A percentile compares a stretch with the other conserved stretches of the same genome.
Evolutionary conservation across 805 yeast species (phyloP).

Genomic region (Cyberlindnera petersonii): DNA sequence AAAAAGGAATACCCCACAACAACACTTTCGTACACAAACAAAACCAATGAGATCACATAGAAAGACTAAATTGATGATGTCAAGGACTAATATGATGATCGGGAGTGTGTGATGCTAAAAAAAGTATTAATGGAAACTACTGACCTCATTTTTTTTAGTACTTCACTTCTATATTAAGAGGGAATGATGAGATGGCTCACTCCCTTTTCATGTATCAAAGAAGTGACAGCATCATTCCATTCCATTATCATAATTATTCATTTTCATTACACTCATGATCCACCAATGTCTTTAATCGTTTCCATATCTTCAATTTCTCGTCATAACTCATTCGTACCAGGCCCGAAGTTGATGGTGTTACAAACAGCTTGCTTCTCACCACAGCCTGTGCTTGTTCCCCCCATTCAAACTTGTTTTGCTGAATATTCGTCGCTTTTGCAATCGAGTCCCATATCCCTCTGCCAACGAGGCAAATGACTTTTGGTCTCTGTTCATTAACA

Average conservation of each 20-base stretch:
- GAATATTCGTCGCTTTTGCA: conserved; percentile 32
- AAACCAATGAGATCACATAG: no score
- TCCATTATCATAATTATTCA: background rate
- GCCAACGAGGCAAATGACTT: conserved; percentile 57
- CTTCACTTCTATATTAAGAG: no score
- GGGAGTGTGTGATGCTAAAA: no score
- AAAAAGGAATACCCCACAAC: no score
- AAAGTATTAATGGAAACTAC: no score
- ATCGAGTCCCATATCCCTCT: conserved; percentile 72
- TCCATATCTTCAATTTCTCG: conserved; percentile 49
- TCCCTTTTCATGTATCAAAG: no score
- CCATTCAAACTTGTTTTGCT: conserved; percentile 43
- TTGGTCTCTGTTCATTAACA: conserved; percentile 37
- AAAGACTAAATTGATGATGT: no score
- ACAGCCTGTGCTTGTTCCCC: conserved; percentile 37
- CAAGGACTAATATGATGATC: no score
- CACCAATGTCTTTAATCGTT: conserved; percentile 27
- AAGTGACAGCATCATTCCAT: no score
- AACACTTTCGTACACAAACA: no score
- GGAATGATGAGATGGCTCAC: no score
- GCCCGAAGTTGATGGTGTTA: conserved; percentile 73
- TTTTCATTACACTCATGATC: conserved; percentile 2
- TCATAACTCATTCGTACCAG: conserved; percentile 50
- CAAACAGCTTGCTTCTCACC: conserved; percentile 38
- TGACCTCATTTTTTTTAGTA: no score